Percentiles rank a stretch among this genome's conserved stretches.
Evolutionary conservation across 345 rosid species (phyloP).

Genomic region (Salix koriyanagi): DNA sequence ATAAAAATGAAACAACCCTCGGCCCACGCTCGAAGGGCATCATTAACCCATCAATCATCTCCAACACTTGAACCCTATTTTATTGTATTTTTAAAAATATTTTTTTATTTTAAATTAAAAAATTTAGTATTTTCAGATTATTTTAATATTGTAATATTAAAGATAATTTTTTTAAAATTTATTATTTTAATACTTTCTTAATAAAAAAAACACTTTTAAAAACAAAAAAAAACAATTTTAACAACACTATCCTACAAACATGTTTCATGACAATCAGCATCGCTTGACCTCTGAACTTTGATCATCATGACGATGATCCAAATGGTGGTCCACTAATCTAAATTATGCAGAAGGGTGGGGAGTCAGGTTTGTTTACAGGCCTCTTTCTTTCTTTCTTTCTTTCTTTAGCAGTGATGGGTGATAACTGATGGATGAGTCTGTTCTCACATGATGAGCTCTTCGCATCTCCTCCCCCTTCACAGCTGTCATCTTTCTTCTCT

Average conservation of each 20-base stretch:
- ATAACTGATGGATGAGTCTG: constrained; percentile 12
- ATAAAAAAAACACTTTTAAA: no score
- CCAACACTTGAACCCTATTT: background rate
- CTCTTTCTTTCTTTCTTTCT: no score
- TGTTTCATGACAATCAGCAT: background rate
- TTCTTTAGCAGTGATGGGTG: background rate
- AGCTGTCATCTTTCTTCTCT: constrained; percentile 7
- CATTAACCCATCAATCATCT: background rate
- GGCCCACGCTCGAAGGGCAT: background rate
- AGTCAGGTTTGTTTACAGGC: background rate
- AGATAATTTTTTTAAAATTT: no score
- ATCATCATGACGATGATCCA: background rate
- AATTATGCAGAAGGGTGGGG: background rate
- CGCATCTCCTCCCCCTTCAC: constrained; percentile 5
- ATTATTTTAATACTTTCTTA: no score
- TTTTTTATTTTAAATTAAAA: no score
- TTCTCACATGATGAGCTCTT: constrained; percentile 18
- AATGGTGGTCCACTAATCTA: no score
- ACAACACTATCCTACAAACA: no score
- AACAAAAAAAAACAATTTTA: no score
- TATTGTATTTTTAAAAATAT: no score
- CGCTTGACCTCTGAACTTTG: background rate
- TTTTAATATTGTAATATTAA: no score
- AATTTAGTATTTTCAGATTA: no score
- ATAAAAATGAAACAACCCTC: background rate